These are phyloP conservation scores for Nannochloropsis oceanica DNA, from an alignment of 108 stramenopile genomes.

Conservation along the genomic window DNA sequence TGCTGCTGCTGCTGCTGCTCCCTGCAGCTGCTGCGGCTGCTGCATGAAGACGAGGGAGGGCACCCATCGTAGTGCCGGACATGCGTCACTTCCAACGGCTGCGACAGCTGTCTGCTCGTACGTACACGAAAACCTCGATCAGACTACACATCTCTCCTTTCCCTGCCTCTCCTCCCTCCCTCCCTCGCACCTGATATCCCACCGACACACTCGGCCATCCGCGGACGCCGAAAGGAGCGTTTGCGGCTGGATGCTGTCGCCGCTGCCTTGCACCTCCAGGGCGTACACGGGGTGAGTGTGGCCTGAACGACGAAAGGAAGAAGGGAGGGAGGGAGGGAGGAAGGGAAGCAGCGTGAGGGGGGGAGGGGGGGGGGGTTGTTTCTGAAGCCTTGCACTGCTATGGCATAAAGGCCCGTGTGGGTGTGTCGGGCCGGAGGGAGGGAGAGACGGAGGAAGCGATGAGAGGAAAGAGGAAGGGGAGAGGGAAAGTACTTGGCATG, in stretches of 20 bases:
- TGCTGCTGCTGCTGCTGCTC: neutral
- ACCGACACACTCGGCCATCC: neutral
- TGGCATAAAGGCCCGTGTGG: neutral
- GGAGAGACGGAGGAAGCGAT: neutral
- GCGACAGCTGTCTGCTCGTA: too few species aligned
- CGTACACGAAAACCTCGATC: too few species aligned
- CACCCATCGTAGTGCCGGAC: too few species aligned
- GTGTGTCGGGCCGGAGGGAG: neutral
- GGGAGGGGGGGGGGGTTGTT: neutral
- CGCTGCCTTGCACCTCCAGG: neutral
- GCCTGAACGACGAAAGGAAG: neutral
- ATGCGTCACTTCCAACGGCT: too few species aligned
- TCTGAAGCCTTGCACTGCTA: neutral
- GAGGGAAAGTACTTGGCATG: neutral
- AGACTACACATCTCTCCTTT: too few species aligned
- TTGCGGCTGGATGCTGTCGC: neutral
- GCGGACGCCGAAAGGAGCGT: neutral
- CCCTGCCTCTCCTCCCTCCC: neutral
- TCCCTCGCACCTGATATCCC: neutral
- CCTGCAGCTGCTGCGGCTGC: too few species aligned
- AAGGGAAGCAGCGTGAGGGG: neutral
- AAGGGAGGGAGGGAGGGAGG: neutral
- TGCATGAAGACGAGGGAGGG: too few species aligned
- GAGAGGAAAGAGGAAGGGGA: too few species aligned
- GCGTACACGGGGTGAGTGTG: neutral